These are phyloP conservation scores for Solanum bulbocastanum DNA, from an alignment of 257 asterid genomes.

Conservation along the genomic window DNA sequence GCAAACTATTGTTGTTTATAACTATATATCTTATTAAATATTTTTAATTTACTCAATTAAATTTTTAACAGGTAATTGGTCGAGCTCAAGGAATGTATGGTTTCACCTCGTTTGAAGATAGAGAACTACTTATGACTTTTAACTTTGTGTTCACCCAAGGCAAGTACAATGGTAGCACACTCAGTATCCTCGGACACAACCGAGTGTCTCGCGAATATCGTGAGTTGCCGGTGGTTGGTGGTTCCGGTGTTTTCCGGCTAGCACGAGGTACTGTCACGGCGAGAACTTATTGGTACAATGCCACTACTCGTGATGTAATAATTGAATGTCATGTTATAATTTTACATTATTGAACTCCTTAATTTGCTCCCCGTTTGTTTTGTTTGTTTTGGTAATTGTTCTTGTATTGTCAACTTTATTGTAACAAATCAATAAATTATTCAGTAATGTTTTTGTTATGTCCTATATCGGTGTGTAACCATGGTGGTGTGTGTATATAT, in stretches of 20 bases:
- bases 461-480: background rate
- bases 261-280: background rate
- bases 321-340: background rate
- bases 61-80: background rate
- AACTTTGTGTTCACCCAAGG: background rate
- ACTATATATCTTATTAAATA: too few species aligned
- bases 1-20: fast-evolving
- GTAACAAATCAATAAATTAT: background rate
- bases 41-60: background rate
- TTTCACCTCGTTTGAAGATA: background rate
- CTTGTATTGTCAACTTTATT: background rate
- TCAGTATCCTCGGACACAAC: background rate
- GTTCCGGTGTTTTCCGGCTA: background rate
- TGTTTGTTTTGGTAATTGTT: background rate
- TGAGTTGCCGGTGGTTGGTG: background rate
- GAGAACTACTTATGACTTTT: background rate
- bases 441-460: background rate
- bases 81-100: background rate
- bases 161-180: background rate
- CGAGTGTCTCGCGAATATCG: background rate
- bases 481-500: background rate
- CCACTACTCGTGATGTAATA: background rate
- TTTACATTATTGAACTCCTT: background rate
- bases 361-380: background rate
- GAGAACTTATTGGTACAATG: background rate